Conservation (phyloP, 1,139 yeast species). For the Taphrina sp. region DNA sequence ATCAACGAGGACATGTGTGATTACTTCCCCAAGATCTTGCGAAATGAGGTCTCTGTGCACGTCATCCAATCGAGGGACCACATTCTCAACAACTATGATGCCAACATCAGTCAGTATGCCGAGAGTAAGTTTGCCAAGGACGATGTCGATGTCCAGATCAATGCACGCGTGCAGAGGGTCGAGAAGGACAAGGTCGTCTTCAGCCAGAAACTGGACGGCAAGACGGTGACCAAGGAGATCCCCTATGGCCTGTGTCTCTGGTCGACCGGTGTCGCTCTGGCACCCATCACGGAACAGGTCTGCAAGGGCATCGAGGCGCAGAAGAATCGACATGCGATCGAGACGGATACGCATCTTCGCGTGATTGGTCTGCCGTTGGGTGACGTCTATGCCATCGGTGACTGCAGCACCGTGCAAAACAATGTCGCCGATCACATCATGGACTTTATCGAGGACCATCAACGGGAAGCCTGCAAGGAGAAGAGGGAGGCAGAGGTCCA, state of each 20-base stretch:
- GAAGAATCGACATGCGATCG: slow-evolving; percentile 59
- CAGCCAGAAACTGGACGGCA: slow-evolving; percentile 50
- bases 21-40: slow-evolving; percentile 55
- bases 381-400: slow-evolving; percentile 64
- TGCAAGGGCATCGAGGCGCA: slow-evolving; percentile 51
- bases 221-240: slow-evolving; percentile 50
- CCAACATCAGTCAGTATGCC: slow-evolving; percentile 60
- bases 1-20: slow-evolving; percentile 66
- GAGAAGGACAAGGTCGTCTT: slow-evolving; percentile 56
- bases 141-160: slow-evolving; percentile 57
- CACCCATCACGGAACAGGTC: slow-evolving; percentile 55
- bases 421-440: slow-evolving; percentile 55
- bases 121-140: slow-evolving; percentile 59
- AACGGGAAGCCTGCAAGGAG: slow-evolving; percentile 48
- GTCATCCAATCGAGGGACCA: slow-evolving; percentile 64
- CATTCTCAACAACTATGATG: slow-evolving; percentile 63
- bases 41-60: slow-evolving; percentile 62
- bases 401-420: slow-evolving; percentile 62
- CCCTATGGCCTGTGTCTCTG: slow-evolving; percentile 64
- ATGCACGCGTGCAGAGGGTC: slow-evolving; percentile 59
- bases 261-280: slow-evolving; percentile 68
- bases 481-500: slow-evolving; percentile 46
- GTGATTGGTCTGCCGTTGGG: slow-evolving; percentile 62
- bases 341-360: slow-evolving; percentile 63
- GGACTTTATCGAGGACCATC: slow-evolving; percentile 38